Percentiles rank a stretch among this genome's conserved stretches.
Evolutionary conservation across 139 green algal species (phyloP).

Genomic region (Tetradesmus lagerheimii): DNA sequence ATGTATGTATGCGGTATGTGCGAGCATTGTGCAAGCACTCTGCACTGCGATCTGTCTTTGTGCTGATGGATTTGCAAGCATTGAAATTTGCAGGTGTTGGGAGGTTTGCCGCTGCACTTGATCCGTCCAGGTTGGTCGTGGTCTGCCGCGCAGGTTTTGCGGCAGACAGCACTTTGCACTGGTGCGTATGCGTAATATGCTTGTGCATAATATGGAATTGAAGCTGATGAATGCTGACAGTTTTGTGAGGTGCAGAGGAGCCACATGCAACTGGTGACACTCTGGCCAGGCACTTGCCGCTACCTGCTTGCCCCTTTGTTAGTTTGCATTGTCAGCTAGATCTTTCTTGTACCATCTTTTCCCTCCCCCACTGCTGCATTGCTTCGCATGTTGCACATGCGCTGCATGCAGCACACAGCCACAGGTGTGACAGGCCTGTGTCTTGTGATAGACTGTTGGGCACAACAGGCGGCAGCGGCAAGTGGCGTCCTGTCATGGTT

Average conservation of each 20-base stretch:
- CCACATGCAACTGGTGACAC: background rate
- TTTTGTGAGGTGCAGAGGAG: background rate
- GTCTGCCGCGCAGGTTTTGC: background rate
- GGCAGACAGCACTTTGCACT: background rate
- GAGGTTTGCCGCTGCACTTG: background rate
- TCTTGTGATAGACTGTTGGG: too few relatives aligned
- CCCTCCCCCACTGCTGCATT: too few relatives aligned
- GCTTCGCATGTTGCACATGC: too few relatives aligned
- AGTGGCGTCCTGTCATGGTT: too few relatives aligned
- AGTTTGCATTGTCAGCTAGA: too few relatives aligned
- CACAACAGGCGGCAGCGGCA: too few relatives aligned
- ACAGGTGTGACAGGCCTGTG: too few relatives aligned
- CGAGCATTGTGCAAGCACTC: background rate
- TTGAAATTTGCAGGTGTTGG: background rate
- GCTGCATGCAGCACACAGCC: too few relatives aligned
- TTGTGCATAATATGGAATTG: background rate
- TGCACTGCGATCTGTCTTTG: background rate
- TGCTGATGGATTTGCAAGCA: background rate
- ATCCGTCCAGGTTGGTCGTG: background rate
- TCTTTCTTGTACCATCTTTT: too few relatives aligned
- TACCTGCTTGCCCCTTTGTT: background rate
- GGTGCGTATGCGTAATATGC: too few relatives aligned
- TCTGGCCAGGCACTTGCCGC: background rate
- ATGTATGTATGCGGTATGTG: too few relatives aligned
- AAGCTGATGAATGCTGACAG: background rate